These are phyloP conservation scores for Penicillium coprophilum DNA, from an alignment of 495 filamentous ascomycete genomes.

Conservation along the genomic window DNA sequence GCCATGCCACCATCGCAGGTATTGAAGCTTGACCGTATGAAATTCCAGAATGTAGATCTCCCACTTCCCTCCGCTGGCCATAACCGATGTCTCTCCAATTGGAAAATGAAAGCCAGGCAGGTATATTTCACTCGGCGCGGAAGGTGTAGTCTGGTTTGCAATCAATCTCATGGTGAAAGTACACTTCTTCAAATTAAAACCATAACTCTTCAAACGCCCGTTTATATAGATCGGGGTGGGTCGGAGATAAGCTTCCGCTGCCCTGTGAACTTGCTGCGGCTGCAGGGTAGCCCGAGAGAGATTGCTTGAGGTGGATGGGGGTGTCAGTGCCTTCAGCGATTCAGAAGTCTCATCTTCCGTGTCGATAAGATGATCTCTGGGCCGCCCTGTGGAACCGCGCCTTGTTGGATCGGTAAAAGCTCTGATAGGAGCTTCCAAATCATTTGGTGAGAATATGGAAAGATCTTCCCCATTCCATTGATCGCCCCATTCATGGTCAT, in stretches of 20 bases:
- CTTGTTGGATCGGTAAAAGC: slow-evolving; percentile 25
- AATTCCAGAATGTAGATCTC: slow-evolving; percentile 70
- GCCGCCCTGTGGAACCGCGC: slow-evolving; percentile 54
- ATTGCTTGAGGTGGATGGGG: slow-evolving; percentile 65
- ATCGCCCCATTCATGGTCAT: slow-evolving; percentile 87
- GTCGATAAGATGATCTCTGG: slow-evolving; percentile 50
- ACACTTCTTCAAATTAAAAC: slow-evolving; percentile 75
- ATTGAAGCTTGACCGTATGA: slow-evolving; percentile 64
- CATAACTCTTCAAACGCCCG: slow-evolving; percentile 63
- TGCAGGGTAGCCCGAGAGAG: slow-evolving; percentile 49
- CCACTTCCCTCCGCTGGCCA: slow-evolving; percentile 87
- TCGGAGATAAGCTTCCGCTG: slow-evolving; percentile 87
- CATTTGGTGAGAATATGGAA: slow-evolving; percentile 82
- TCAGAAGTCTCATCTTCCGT: slow-evolving; percentile 57
- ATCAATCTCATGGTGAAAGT: slow-evolving; percentile 66
- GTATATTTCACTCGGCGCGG: slow-evolving; percentile 77
- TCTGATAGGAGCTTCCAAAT: slow-evolving; percentile 56
- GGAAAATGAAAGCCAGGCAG: slow-evolving; percentile 95
- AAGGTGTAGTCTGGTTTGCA: slow-evolving; percentile 52
- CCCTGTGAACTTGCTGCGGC: slow-evolving; percentile 67
- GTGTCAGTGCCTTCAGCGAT: slow-evolving; percentile 70
- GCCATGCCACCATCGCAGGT: slow-evolving; percentile 86
- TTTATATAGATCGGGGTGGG: slow-evolving; percentile 75
- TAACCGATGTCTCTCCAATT: slow-evolving; percentile 60
- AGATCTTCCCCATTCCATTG: slow-evolving; percentile 98